Base-by-base conservation (phyloP, 371 early-diverging fungal species). In the Vairimorpha necatrix region DNA sequence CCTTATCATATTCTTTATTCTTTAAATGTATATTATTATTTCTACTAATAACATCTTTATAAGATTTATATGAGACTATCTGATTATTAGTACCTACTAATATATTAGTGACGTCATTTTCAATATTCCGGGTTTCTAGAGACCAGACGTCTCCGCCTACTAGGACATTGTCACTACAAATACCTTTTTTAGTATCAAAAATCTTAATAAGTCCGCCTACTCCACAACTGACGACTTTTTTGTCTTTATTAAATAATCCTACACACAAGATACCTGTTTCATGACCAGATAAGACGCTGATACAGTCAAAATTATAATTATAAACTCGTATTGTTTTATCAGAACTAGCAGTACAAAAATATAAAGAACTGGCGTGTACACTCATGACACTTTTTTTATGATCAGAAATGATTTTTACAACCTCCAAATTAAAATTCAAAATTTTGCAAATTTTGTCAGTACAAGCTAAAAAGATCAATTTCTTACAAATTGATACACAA, bases 271-370 rank as follows among this genome's bases (percentile, higher is more conserved):
- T 86, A 26, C 87, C 87, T 26, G 87, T 87, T 0, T 81, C 78
- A 75, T 90, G 90, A 0, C 88, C 89, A 32, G 79, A 70, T 65
- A 90, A 84, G 2, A 87, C 87, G 0, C 85, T 84, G 0, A 86
- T 53, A 72, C 87, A 87, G 36, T 84, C 84, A 2, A 87, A 82
- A 38, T 86, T 80, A 0, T 85, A 77, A 67, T 89, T 86, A 89
- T 89, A 90, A 11, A 88, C 78, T 80, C 87, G 88, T 67, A 90
- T 87, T 6, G 89, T 88, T 63, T 89, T 89, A 70, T 90, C 90
- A 47, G 36, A 26, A 48, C 69, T 68, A 20, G 67, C 48, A 34
- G 58, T 75, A 67, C 50, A 47, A 16, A 68, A 69, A 22, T 58
- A 38, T 4, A 22, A 24, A n/a, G 34, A 14, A 22, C 69, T 60